These are phyloP conservation scores for Neofusicoccum umdonicola DNA, from an alignment of 2,329 filamentous ascomycete species.

Conservation along the genomic window DNA sequence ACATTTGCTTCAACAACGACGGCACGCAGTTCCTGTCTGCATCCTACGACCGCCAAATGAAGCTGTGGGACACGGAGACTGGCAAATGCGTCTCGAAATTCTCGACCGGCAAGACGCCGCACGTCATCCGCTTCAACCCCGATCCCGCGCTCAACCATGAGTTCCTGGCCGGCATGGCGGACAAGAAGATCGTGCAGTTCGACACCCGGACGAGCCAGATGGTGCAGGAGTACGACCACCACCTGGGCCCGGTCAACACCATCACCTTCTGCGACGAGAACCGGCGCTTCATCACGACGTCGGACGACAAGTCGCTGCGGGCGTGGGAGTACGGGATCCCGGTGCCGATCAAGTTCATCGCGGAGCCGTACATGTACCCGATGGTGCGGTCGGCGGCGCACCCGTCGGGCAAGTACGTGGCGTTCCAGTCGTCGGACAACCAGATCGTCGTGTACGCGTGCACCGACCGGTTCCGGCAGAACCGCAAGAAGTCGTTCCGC, in stretches of 20 bases:
- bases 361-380: constrained; percentile 96
- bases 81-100: constrained; percentile 85
- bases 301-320: constrained; percentile 91
- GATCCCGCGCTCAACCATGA: constrained; percentile 73
- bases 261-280: constrained; percentile 95
- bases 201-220: constrained; percentile 80
- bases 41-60: constrained; percentile 93
- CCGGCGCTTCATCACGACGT: constrained; percentile 94
- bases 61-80: constrained; percentile 97
- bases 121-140: constrained; percentile 92
- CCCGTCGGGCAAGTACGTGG: constrained; percentile 88
- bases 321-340: constrained; percentile 98
- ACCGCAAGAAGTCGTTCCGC: constrained; percentile 93
- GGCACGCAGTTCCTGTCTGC: constrained; percentile 86
- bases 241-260: constrained; percentile 95
- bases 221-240: constrained; percentile 97
- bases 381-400: constrained; percentile 84
- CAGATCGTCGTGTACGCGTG: constrained; percentile 94
- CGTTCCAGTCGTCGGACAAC: constrained; percentile 91
- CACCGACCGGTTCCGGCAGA: constrained; percentile 94
- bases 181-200: constrained; percentile 98
- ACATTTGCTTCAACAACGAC: constrained; percentile 79
- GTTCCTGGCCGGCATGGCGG: constrained; percentile 94
- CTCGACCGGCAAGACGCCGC: constrained; percentile 90
- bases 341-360: constrained; percentile 97